A percentile compares a stretch with the other conserved stretches of the same genome.
Conservation (phyloP, 805 yeast genomes). For the Cephaloascus albidus region DNA sequence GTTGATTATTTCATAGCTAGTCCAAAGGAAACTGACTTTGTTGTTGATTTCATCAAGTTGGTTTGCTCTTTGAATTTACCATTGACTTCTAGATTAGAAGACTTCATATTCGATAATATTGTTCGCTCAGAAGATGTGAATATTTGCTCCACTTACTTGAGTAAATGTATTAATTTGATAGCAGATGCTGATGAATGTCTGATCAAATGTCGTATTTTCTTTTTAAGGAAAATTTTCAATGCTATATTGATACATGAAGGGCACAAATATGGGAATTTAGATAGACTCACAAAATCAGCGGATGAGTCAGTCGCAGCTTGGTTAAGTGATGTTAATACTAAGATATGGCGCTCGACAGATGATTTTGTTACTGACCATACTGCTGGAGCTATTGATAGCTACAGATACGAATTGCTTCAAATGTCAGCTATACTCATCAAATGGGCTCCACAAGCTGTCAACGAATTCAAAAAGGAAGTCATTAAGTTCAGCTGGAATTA, state of each 20-base stretch:
- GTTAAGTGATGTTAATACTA: slow-evolving; percentile 52
- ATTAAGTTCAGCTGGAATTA: slow-evolving; percentile 93
- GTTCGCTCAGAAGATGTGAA: slow-evolving; percentile 39
- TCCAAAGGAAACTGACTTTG: slow-evolving; percentile 21
- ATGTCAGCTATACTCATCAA: slow-evolving; percentile 69
- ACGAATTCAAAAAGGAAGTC: slow-evolving; percentile 67
- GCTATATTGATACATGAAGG: slow-evolving; percentile 60
- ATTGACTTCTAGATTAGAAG: slow-evolving; percentile 38
- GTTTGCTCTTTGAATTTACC: slow-evolving; percentile 36
- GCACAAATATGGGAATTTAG: slow-evolving; percentile 34
- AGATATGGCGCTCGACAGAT: slow-evolving; percentile 65
- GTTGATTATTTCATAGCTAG: slow-evolving; percentile 14
- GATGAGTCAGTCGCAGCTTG: slow-evolving; percentile 36
- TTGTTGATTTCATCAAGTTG: slow-evolving; percentile 31
- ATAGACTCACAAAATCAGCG: slow-evolving; percentile 24
- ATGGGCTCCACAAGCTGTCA: slow-evolving; percentile 50
- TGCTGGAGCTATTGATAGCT: slow-evolving; percentile 65
- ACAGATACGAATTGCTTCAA: slow-evolving; percentile 71
- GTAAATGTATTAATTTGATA: slow-evolving; percentile 36
- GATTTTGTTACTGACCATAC: slow-evolving; percentile 42
- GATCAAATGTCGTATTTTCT: slow-evolving; percentile 47
- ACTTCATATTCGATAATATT: slow-evolving; percentile 46
- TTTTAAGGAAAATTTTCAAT: slow-evolving; percentile 49
- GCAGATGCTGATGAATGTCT: slow-evolving; percentile 34
- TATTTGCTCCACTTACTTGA: slow-evolving; percentile 41